Conservation (phyloP, 1,139 yeast genomes). For the Pneumocystis carinii region DNA sequence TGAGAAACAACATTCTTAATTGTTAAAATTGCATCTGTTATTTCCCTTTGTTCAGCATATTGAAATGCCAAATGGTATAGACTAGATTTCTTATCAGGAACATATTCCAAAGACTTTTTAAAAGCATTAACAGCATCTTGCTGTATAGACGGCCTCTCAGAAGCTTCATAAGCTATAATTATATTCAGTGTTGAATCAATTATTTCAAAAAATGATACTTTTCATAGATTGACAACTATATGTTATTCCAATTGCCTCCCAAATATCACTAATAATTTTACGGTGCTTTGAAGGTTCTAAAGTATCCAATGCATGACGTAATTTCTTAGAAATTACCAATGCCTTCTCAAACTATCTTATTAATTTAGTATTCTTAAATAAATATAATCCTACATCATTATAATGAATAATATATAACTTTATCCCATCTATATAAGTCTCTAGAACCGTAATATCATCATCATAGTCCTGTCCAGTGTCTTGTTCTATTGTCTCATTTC, state of each 20-base stretch:
- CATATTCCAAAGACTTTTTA: not conserved
- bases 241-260: not conserved
- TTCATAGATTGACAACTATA: not conserved
- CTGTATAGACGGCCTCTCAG: not conserved
- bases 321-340: not conserved
- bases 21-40: not conserved
- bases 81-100: not conserved
- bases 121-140: not conserved
- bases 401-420: not conserved
- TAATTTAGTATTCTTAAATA: not conserved
- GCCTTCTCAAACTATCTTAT: not conserved
- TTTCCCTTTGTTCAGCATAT: not conserved
- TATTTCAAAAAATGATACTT: not conserved
- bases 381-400: not conserved
- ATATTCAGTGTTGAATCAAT: not conserved
- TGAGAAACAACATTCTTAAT: not conserved
- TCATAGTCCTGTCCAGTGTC: not conserved
- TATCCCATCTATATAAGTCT: not conserved
- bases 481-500: not conserved
- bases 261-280: not conserved
- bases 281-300: not conserved
- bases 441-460: not conserved
- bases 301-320: not conserved
- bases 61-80: not conserved
- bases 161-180: not conserved